Evolutionary conservation across 805 yeast genomes (phyloP), one percentile per base, ranked within the genome.

Genomic region (Candida railenensis): DNA sequence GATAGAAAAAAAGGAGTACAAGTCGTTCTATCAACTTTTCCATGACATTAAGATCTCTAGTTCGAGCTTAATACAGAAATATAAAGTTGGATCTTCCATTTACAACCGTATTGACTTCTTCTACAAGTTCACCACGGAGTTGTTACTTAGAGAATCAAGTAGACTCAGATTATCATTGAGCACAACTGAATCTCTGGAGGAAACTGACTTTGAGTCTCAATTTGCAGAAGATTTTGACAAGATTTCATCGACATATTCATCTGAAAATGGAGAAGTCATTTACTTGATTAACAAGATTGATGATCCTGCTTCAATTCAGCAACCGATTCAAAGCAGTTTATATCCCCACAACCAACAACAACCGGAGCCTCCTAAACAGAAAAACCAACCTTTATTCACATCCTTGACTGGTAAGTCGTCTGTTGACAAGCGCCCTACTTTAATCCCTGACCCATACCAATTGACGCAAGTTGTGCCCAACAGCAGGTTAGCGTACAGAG

Each of bases 361-460:
- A 21, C 52, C 51, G 14, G 48, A 51, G 11, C 53, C 50, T 15
- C 66, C 79, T 8, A 81, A 86, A 3, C 78, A 79, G 16, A 78
- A 78, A 37, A 89, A 84, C 36, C 74, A 80, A 22, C 96, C 97
- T 12, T 71, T 94, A 42, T 92, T 94, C 60, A 78, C 96, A 4
- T 85, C 96, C 0, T 66, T 85, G 33, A 75, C 80, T 30, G 76
- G 79, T 22, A 85, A 81, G 56, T 88, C 97, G 0, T 69, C 77
- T 18, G 66, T 90, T 44, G 98, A 94, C 60, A 80, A 83, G 39
- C 80, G 96, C 50, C 83, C 81, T 42, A 80, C 87, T 2, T 67
- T 76, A 2, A 75, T 87, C 3, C 89, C 88, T 8, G 83, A 83
- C 25, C 83, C 84, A 12, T 84, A 87, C 57, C 74, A 76, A 40